Conservation (phyloP, 805 yeast genomes). For the Wickerhamiella kurtzmanii region DNA sequence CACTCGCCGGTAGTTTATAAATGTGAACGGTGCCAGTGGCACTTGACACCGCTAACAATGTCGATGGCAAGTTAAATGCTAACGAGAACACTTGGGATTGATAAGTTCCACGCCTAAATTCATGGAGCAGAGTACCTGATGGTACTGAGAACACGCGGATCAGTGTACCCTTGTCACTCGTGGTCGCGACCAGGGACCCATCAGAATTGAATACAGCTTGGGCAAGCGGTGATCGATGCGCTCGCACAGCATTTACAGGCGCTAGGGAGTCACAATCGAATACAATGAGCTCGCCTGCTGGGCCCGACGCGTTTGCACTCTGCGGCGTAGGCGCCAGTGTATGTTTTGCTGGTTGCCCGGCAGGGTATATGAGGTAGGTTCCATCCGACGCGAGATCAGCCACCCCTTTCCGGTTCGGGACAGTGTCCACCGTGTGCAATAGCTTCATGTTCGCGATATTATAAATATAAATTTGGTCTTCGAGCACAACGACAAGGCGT, state of each 20-base stretch:
- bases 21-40: slow-evolving; percentile 89
- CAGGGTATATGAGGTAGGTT: slow-evolving; percentile 40
- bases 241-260: slow-evolving; percentile 71
- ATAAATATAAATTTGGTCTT: slow-evolving; percentile 74
- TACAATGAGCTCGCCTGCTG: slow-evolving; percentile 55
- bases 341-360: slow-evolving; percentile 26
- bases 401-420: slow-evolving; percentile 32
- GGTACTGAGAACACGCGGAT: slow-evolving; percentile 65
- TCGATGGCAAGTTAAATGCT: slow-evolving; percentile 57
- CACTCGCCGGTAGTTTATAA: slow-evolving; percentile 29
- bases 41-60: slow-evolving; percentile 67
- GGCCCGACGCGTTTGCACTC: slow-evolving; percentile 16
- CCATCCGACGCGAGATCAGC: slow-evolving; percentile 26
- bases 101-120: slow-evolving; percentile 77
- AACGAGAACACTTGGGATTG: slow-evolving; percentile 68
- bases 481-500: slow-evolving; percentile 60
- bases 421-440: slow-evolving; percentile 52
- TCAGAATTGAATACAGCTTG: slow-evolving; percentile 54
- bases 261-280: slow-evolving; percentile 63
- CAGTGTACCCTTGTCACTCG: slow-evolving; percentile 82
- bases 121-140: slow-evolving; percentile 41
- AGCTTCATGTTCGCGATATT: slow-evolving; percentile 84
- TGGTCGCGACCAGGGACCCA: slow-evolving; percentile 74
- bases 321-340: slow-evolving; percentile 10
- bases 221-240: slow-evolving; percentile 70